Evolutionary conservation across 768 basidiomycete genomes (phyloP), one percentile per base, ranked within the genome.

Genomic region (Mrakia gelida): DNA sequence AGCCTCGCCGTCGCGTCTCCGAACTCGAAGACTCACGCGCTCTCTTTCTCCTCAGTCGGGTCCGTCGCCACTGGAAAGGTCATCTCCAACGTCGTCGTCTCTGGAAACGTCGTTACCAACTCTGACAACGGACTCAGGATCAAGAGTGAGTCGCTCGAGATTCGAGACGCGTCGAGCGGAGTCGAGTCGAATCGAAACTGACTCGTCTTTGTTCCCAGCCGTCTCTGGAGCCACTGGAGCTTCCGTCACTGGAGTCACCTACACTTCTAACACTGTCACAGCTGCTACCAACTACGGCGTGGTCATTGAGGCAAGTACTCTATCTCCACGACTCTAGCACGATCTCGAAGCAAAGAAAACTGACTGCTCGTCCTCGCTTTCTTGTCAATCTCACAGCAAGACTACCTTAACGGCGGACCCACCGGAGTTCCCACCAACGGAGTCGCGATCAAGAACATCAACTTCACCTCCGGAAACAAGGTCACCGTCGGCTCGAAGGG

Each of bases 111-210:
- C 3, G 85, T 91, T 75, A 85, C 85, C 30, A 85, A 89, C 34
- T 75, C 73, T 79, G 83, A 85, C 74, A 87, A 88, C 81, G 89
- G 87, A 0, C 85, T 91, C 70, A 88, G 90, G 67, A 91, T 91
- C 84, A 91, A 81, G 80, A 82, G 65, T 67, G 30, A 67, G 65
- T 67, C 32, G 10, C 16, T 9, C 38, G 21, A 21, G 21, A 65
- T 65, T 16, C 8, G 21, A 5, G 18, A 56, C 54, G 21, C 38
- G 26, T n/a, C 59, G 56, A n/a, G n/a, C n/a, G n/a, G 23, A 56
- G 41, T 43, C 45, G 49, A 9, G 49, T 52, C 49, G 49, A 52
- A 16, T 21, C 26, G 23, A 28, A 59, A 2, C 59, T 45, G 45
- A 45, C 45, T 45, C 45, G 45, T 11, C 59, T 59, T 59, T 3